Percentiles rank a stretch among this genome's conserved stretches.
Conservation (phyloP, 1,284 basidiomycete species). For the Anthracocystis panici-leucophaei region DNA sequence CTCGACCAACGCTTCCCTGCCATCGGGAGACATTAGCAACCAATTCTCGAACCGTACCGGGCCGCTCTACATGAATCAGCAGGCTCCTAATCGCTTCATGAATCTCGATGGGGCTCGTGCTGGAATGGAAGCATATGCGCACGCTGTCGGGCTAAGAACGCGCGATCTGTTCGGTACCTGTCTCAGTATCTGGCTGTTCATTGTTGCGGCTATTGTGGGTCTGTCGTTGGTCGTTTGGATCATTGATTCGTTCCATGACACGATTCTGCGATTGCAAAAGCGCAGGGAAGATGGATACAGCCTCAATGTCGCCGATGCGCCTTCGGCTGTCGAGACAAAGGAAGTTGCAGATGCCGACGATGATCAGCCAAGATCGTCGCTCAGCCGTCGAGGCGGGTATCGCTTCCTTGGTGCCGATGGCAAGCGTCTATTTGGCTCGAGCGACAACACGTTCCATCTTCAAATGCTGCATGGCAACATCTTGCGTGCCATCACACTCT, state of each 20-base stretch:
- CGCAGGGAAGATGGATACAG: slow-evolving; percentile 49
- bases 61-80: slow-evolving; percentile 81
- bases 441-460: slow-evolving; percentile 50
- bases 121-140: slow-evolving; percentile 84
- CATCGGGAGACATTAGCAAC: slow-evolving; percentile 47
- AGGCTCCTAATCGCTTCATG: slow-evolving; percentile 79
- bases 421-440: slow-evolving; percentile 34
- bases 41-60: slow-evolving; percentile 80
- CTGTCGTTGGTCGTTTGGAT: slow-evolving; percentile 79
- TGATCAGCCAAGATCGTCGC: slow-evolving; percentile 34
- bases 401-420: slow-evolving; percentile 34
- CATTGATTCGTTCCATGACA: slow-evolving; percentile 51
- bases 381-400: slow-evolving; percentile 44
- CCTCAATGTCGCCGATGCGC: slow-evolving; percentile 14
- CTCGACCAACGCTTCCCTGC: slow-evolving; percentile 49
- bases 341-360: slow-evolving; percentile 26
- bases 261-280: slow-evolving; percentile 29
- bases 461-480: slow-evolving; percentile 80
- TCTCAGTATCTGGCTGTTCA: slow-evolving; percentile 82
- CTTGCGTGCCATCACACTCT: slow-evolving; percentile 86
- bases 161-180: slow-evolving; percentile 87
- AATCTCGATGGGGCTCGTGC: slow-evolving; percentile 70
- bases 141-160: slow-evolving; percentile 81
- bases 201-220: slow-evolving; percentile 79
- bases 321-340: slow-evolving; percentile 21